Evolutionary conservation across 2,329 filamentous ascomycete species (phyloP), one percentile per base, ranked within the genome.

Genomic region (Capronia epimyces): DNA sequence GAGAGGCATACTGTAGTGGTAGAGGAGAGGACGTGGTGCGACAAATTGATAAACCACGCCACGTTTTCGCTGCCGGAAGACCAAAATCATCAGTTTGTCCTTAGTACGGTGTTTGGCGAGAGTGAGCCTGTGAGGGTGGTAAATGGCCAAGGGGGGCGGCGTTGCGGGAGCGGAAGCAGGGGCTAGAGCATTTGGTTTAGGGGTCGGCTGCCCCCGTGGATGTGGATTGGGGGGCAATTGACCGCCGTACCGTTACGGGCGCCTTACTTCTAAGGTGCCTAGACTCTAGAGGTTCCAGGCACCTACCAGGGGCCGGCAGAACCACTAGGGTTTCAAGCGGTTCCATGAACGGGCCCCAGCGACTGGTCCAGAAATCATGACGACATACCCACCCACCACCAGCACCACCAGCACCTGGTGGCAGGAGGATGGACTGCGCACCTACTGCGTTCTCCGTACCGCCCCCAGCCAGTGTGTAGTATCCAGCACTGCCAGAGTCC

Each of bases 1-100:
- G n/a, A n/a, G n/a, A n/a, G n/a, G n/a, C n/a, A n/a, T 32, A 6
- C 29, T 3, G 3, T 12, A n/a, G n/a, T 8, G 13, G 22, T 16
- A 18, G 24, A 2, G 18, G 34, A 34, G 34, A 24, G 50, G 45
- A 42, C 44, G 44, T 37, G 34, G 16, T 37, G 18, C 34, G 18
- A 37, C 34, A 37, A 15, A 18, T 37, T 20, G 18, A 18, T 20
- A 13, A 37, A 53, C 50, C 50, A 55, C 52, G 49, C 52, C 52
- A 55, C 52, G 48, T 48, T 50, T 29, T 32, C 43, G 8, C 15
- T 5, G 4, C 4, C 13, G 36, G 36, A 18, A 39, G 36, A n/a
- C n/a, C n/a, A n/a, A n/a, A n/a, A n/a, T n/a, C n/a, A n/a, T n/a
- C n/a, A n/a, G n/a, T n/a, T n/a, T n/a, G n/a, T n/a, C n/a, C n/a